These are phyloP conservation scores for Baorangia bicolor DNA, from an alignment of 768 basidiomycete genomes.

Conservation along the genomic window DNA sequence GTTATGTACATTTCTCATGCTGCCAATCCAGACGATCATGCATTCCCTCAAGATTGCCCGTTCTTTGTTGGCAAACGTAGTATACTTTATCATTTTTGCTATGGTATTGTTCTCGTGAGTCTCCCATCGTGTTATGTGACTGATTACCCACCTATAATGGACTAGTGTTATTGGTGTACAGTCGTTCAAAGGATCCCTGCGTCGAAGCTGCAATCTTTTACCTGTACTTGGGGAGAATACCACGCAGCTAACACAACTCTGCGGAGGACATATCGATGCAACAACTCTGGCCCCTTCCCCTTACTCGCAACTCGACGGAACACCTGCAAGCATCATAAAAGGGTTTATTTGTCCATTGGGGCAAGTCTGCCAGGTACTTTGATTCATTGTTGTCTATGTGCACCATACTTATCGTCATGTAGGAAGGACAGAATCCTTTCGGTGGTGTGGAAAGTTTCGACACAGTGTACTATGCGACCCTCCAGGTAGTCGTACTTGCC, in stretches of 20 bases:
- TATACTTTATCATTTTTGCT: slow-evolving; percentile 90
- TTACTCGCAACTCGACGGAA: slow-evolving; percentile 42
- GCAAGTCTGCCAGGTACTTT: slow-evolving; percentile 71
- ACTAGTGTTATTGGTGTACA: slow-evolving; percentile 86
- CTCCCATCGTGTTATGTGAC: background rate
- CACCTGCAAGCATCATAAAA: slow-evolving; percentile 48
- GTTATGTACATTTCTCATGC: slow-evolving; percentile 8
- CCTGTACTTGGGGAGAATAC: slow-evolving; percentile 54
- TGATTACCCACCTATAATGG: background rate
- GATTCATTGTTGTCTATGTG: background rate
- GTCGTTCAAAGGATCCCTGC: slow-evolving; percentile 83
- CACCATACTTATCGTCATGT: background rate
- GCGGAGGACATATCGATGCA: slow-evolving; percentile 80
- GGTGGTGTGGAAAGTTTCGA: slow-evolving; percentile 79
- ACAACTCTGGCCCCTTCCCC: slow-evolving; percentile 44
- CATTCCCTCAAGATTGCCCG: slow-evolving; percentile 87
- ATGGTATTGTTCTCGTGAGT: slow-evolving; percentile 83
- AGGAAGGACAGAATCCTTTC: slow-evolving; percentile 70
- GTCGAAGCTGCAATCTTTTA: slow-evolving; percentile 58
- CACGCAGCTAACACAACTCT: slow-evolving; percentile 55
- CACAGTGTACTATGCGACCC: slow-evolving; percentile 73
- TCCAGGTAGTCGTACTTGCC: slow-evolving; percentile 86
- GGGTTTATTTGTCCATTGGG: slow-evolving; percentile 91
- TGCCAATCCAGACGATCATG: slow-evolving; percentile 67
- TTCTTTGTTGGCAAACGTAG: slow-evolving; percentile 85